phyloP scores from a whole-genome alignment of 805 yeast genomes.

The Kodamaea neixiangensis region DNA sequence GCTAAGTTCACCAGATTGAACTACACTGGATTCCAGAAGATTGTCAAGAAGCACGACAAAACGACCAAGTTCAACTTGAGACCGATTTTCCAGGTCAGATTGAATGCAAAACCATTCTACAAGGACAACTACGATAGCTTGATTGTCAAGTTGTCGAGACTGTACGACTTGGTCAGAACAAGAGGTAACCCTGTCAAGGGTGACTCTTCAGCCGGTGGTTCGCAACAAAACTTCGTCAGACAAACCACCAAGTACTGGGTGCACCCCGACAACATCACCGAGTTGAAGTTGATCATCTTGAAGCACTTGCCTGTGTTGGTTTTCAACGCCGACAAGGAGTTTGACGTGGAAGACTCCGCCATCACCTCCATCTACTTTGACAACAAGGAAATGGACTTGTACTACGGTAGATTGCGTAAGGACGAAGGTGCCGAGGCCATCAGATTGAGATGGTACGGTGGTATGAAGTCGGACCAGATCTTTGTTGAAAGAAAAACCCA shows the following conservation, averaged over 20 bases:
- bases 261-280: slow-evolving; percentile 97
- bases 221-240: slow-evolving; percentile 96
- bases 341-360: slow-evolving; percentile 91
- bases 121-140: slow-evolving; percentile 90
- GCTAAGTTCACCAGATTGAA: slow-evolving; percentile 92
- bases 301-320: slow-evolving; percentile 97
- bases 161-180: slow-evolving; percentile 91
- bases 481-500: slow-evolving; percentile 98
- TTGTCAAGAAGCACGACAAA: slow-evolving; percentile 95
- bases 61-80: slow-evolving; percentile 68
- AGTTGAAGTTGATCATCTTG: slow-evolving; percentile 85
- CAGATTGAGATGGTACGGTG: slow-evolving; percentile 98
- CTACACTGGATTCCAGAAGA: slow-evolving; percentile 96
- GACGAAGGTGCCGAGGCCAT: slow-evolving; percentile 99
- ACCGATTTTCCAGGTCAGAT: slow-evolving; percentile 91
- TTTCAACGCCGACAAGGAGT: slow-evolving; percentile 94
- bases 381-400: slow-evolving; percentile 83
- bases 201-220: slow-evolving; percentile 97
- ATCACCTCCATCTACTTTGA: slow-evolving; percentile 97
- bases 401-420: slow-evolving; percentile 91
- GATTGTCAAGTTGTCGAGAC: slow-evolving; percentile 84
- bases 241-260: slow-evolving; percentile 99
- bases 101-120: slow-evolving; percentile 92
- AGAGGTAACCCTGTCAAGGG: slow-evolving; percentile 95
- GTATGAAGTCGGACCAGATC: slow-evolving; percentile 88